Percentiles rank a stretch among this genome's conserved stretches.
Evolutionary conservation across 768 basidiomycete genomes (phyloP).

Genomic region (Lactifluus pinguis): DNA sequence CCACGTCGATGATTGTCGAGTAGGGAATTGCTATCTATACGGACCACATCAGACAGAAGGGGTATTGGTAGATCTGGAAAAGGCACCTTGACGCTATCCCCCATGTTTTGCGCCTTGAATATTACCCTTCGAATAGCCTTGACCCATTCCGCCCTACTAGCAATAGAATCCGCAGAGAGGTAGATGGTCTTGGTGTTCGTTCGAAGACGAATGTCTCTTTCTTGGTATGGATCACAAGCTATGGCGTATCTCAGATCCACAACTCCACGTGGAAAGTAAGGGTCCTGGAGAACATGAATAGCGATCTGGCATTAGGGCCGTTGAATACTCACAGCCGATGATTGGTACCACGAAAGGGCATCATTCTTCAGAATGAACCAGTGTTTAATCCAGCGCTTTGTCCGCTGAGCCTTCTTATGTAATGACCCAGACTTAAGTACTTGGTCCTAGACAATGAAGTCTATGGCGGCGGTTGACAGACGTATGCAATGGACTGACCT

Average conservation of each 20-base stretch:
- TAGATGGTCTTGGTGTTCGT: slow-evolving; percentile 72
- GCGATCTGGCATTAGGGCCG: background rate
- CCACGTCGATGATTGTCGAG: slow-evolving; percentile 79
- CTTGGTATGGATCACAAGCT: slow-evolving; percentile 70
- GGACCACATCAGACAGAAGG: background rate
- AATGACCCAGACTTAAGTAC: slow-evolving; percentile 87
- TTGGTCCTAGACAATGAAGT: slow-evolving; percentile 54
- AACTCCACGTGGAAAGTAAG: slow-evolving; percentile 95
- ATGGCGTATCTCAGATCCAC: slow-evolving; percentile 92
- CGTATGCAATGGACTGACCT: slow-evolving; percentile 40
- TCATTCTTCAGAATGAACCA: slow-evolving; percentile 98
- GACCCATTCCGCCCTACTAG: slow-evolving; percentile 90
- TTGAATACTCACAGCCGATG: slow-evolving; percentile 58
- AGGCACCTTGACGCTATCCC: slow-evolving; percentile 84
- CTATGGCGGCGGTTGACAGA: background rate
- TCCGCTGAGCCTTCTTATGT: slow-evolving; percentile 78
- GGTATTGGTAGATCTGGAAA: background rate
- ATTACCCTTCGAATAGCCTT: slow-evolving; percentile 91
- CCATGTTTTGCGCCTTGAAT: slow-evolving; percentile 93
- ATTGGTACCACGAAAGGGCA: slow-evolving; percentile 93
- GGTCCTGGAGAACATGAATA: slow-evolving; percentile 50
- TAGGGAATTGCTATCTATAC: slow-evolving; percentile 87
- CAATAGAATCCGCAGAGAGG: slow-evolving; percentile 68
- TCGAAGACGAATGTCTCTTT: slow-evolving; percentile 73
- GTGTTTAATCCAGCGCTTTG: slow-evolving; percentile 88